Base-by-base conservation (phyloP, 1,284 basidiomycete species). In the Mycena citricolor region DNA sequence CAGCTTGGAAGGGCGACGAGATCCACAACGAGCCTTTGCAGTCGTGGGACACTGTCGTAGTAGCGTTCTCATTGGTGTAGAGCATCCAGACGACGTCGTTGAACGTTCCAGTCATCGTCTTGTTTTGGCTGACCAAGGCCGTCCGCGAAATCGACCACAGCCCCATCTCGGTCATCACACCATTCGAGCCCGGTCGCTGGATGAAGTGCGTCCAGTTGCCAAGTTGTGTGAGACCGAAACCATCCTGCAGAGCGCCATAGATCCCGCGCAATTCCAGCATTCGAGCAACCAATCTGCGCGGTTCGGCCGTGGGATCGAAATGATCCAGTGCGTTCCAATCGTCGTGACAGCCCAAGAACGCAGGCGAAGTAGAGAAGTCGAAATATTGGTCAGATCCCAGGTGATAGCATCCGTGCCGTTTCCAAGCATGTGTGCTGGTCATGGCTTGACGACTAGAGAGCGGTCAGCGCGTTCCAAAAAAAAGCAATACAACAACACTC, bases 271-370 rank as follows among this genome's bases (percentile, higher is more conserved):
- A 71, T 57, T 80, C 74, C 49, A 84, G 66, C 66, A 90, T 83
- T 45, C 88, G 88, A 23, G 77, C 64, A 55, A 90, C 81, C 46
- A 90, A 63, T 40, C 90, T 83, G 29, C 86, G 80, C 29, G 77
- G 74, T 55, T 86, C 81, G 3, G 82, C 70, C 1, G 91, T 94
- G 23, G 91, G 90, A 64, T 95, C 92, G 62, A 94, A 94, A 63
- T 94, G 92, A 60, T 95, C 92, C 19, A 93, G 77, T 3, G 86
- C 79, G 61, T 94, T 93, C 87, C 86, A 90, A 56, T 86, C 81
- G 60, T 94, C 90, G 44, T 84, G 58, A 60, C 92, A 95, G 39
- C 90, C 91, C 17, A 89, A 69, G 25, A 90, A 62, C 5, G 86
- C 69, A 56, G 81, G 83, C 49, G 88, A 83, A 51, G 93, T 71